A percentile compares a stretch with the other conserved stretches of the same genome.
Evolutionary conservation across 192 early-diverging fungal species (phyloP).

Genomic region (Backusella australiensis): DNA sequence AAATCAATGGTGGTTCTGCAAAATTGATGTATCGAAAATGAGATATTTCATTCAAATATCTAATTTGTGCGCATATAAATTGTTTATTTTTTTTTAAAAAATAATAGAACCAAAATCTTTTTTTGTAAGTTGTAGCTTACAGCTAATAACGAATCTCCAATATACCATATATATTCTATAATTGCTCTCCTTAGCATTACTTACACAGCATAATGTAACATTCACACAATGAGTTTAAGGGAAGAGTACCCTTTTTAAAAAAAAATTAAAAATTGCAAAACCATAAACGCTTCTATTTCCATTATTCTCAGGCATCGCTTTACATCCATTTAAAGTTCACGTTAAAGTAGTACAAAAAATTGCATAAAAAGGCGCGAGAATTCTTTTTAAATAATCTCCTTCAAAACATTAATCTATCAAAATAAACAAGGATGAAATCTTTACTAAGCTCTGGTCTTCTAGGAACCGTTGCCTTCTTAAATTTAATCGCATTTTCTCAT

Average conservation of each 20-base stretch:
- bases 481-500: not conserved
- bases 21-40: not conserved
- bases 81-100: not conserved
- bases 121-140: not conserved
- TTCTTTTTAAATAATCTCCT: not conserved
- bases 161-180: slow-evolving; percentile 1
- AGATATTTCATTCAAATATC: not conserved
- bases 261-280: not conserved
- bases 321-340: not conserved
- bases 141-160: not conserved
- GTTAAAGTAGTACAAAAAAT: not conserved
- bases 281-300: not conserved
- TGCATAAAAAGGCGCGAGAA: not conserved
- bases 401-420: not conserved
- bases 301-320: not conserved
- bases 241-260: not conserved
- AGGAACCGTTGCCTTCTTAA: not conserved
- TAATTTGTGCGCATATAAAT: not conserved
- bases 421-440: not conserved
- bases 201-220: not conserved
- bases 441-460: not conserved
- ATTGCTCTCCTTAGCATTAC: not conserved
- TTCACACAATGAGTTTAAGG: not conserved
- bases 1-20: not conserved
- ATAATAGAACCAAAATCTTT: not conserved